Percentiles rank a stretch among this genome's conserved stretches.
phyloP scores from a whole-genome alignment of 2,329 filamentous ascomycete genomes.

The Coleophoma cylindrospora region DNA sequence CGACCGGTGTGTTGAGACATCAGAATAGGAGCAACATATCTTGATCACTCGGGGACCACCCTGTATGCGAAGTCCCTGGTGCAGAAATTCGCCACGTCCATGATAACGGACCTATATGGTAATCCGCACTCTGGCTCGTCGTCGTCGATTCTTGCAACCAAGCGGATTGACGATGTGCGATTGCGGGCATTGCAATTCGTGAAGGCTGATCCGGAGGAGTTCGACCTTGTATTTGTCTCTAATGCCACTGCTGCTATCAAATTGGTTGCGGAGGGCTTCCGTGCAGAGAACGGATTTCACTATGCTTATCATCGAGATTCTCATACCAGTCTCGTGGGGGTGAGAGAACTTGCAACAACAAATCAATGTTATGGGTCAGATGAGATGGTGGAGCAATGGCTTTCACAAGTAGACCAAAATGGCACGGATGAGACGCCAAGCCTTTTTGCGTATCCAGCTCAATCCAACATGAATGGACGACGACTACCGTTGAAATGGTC shows the following conservation, averaged over 20 bases:
- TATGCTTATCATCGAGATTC: slow-evolving; percentile 78
- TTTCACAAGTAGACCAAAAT: slow-evolving; percentile 36
- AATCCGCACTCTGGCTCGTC: slow-evolving; percentile 87
- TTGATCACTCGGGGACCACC: slow-evolving; percentile 95
- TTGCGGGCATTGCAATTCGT: slow-evolving; percentile 70
- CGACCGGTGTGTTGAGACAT: background rate
- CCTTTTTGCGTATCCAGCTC: slow-evolving; percentile 81
- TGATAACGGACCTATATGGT: slow-evolving; percentile 75
- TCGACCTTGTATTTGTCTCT: slow-evolving; percentile 85
- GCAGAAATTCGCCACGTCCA: slow-evolving; percentile 69
- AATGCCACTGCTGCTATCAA: slow-evolving; percentile 93
- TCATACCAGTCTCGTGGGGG: slow-evolving; percentile 81
- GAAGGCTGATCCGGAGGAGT: slow-evolving; percentile 73
- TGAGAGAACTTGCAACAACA: slow-evolving; percentile 61
- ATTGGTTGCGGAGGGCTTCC: slow-evolving; percentile 73
- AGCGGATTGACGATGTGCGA: slow-evolving; percentile 71
- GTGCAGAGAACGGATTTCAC: slow-evolving; percentile 67
- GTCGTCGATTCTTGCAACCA: slow-evolving; percentile 72
- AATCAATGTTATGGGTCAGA: slow-evolving; percentile 63
- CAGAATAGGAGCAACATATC: slow-evolving; percentile 63
- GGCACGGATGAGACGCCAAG: slow-evolving; percentile 19
- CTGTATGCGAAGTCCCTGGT: slow-evolving; percentile 76
- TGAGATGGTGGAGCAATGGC: slow-evolving; percentile 59
- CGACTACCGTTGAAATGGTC: slow-evolving; percentile 71
- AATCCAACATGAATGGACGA: slow-evolving; percentile 88